Evolutionary conservation across 2,329 filamentous ascomycete genomes (phyloP).

Genomic region (Ophiosphaerella herpotricha): DNA sequence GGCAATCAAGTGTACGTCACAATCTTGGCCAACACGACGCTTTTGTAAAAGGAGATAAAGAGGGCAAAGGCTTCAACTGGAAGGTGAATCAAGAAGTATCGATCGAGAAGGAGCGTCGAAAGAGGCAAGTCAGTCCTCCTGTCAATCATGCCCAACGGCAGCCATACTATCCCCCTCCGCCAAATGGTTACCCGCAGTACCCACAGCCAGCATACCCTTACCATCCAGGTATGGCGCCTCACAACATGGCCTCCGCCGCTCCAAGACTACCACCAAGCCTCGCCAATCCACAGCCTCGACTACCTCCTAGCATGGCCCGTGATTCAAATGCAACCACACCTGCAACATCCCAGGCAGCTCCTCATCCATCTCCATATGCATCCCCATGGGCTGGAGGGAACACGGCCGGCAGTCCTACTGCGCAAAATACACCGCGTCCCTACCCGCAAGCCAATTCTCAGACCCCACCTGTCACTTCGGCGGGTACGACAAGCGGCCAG

Average conservation of each 20-base stretch:
- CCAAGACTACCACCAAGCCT: constrained; percentile 35
- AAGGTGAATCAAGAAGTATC: constrained; percentile 62
- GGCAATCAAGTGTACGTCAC: constrained; percentile 70
- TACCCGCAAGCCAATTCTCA: constrained; percentile 36
- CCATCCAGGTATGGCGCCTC: constrained; percentile 37
- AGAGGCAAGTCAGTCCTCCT: constrained; percentile 55
- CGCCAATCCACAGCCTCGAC: constrained; percentile 32
- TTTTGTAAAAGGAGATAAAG: constrained; percentile 64
- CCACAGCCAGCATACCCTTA: constrained; percentile 34
- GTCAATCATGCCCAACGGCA: constrained; percentile 37
- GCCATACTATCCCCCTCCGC: constrained; percentile 38
- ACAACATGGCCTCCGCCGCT: constrained; percentile 36
- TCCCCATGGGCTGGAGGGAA: constrained; percentile 44
- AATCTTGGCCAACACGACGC: constrained; percentile 63
- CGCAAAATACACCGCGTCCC: constrained; percentile 33
- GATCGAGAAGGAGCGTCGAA: constrained; percentile 62
- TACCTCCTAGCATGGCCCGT: constrained; percentile 45
- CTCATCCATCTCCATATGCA: constrained; percentile 40
- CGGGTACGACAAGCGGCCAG: constrained; percentile 31
- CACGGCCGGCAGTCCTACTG: constrained; percentile 29
- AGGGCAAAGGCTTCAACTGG: constrained; percentile 69
- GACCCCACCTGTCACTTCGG: constrained; percentile 25
- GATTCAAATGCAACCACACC: constrained; percentile 29
- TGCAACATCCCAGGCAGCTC: constrained; percentile 29
- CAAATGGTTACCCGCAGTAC: constrained; percentile 36